Evolutionary conservation across 2,329 filamentous ascomycete genomes (phyloP).

Genomic region (Chaetoscypha palmicola): DNA sequence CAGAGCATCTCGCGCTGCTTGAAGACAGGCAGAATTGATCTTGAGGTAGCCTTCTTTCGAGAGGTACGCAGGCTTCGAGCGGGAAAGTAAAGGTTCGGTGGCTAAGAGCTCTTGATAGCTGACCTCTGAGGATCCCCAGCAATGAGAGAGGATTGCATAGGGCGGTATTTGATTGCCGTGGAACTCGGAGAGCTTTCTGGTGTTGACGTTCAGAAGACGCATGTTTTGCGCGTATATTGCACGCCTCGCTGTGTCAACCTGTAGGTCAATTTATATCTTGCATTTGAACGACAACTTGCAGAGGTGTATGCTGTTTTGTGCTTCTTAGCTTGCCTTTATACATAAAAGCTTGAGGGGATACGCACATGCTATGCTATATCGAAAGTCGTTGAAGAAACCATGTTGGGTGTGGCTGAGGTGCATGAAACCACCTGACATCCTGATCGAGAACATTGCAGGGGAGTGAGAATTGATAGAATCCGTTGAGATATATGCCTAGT

Average conservation of each 20-base stretch:
- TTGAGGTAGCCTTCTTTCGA: constrained; percentile 8
- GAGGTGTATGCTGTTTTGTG: no score
- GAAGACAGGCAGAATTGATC: constrained; percentile 7
- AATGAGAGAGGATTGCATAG: constrained; percentile 29
- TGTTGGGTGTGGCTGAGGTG: no score
- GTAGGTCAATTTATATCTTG: not conserved
- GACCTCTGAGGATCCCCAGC: constrained; percentile 25
- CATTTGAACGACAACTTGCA: not conserved
- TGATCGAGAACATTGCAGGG: no score
- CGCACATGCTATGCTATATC: no score
- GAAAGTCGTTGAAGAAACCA: not conserved
- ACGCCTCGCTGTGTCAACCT: not conserved
- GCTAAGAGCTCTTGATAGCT: constrained; percentile 15
- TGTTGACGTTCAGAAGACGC: constrained; percentile 19
- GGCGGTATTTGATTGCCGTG: constrained; percentile 1
- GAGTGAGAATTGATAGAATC: no score
- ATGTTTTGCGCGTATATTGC: constrained; percentile 3
- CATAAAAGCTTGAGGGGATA: no score
- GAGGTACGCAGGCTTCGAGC: not conserved
- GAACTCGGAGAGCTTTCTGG: constrained; percentile 10
- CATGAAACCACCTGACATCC: no score
- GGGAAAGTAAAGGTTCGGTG: not conserved
- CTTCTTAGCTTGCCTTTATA: no score
- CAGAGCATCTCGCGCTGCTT: constrained; percentile 2
- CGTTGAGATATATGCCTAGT: no score